Conservation (phyloP, 1,284 basidiomycete species). For the Trametes sp. region DNA sequence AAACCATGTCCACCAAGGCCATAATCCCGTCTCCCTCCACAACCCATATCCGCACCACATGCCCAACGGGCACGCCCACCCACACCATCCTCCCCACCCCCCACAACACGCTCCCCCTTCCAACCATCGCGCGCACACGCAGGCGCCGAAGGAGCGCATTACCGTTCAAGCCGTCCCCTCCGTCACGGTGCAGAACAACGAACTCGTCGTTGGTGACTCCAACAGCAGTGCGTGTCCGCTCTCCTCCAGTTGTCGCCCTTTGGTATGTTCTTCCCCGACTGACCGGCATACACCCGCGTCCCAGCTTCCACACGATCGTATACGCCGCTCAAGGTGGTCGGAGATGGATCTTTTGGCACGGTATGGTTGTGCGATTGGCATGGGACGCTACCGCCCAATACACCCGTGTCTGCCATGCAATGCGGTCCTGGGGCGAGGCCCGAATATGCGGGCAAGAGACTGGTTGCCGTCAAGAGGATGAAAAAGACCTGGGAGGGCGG, state of each 20-base stretch:
- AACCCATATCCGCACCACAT: slow-evolving; percentile 38
- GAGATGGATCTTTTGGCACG: slow-evolving; percentile 97
- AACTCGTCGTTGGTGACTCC: slow-evolving; percentile 73
- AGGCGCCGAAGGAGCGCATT: slow-evolving; percentile 61
- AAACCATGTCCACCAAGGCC: slow-evolving; percentile 60
- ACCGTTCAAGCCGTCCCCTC: slow-evolving; percentile 75
- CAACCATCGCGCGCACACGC: slow-evolving; percentile 34
- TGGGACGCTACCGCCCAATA: slow-evolving; percentile 90
- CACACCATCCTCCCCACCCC: slow-evolving; percentile 37
- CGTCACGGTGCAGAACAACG: slow-evolving; percentile 70
- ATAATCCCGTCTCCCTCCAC: slow-evolving; percentile 47
- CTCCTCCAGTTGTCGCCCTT: slow-evolving; percentile 14
- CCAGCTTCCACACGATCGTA: slow-evolving; percentile 51
- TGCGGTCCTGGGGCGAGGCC: slow-evolving; percentile 88
- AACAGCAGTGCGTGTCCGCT: slow-evolving; percentile 63
- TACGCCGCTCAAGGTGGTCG: slow-evolving; percentile 85
- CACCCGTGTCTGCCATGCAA: slow-evolving; percentile 90
- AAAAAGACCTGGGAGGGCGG: slow-evolving; percentile 97
- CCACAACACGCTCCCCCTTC: slow-evolving; percentile 34
- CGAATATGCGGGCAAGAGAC: slow-evolving; percentile 93
- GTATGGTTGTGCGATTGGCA: slow-evolving; percentile 99
- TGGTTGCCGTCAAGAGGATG: slow-evolving; percentile 99
- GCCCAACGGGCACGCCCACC: slow-evolving; percentile 43
- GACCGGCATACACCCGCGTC: slow-evolving; percentile 20
- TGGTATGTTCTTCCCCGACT: slow-evolving; percentile 24